Base-by-base conservation (phyloP, 768 basidiomycete genomes). In the Mycena metata region DNA sequence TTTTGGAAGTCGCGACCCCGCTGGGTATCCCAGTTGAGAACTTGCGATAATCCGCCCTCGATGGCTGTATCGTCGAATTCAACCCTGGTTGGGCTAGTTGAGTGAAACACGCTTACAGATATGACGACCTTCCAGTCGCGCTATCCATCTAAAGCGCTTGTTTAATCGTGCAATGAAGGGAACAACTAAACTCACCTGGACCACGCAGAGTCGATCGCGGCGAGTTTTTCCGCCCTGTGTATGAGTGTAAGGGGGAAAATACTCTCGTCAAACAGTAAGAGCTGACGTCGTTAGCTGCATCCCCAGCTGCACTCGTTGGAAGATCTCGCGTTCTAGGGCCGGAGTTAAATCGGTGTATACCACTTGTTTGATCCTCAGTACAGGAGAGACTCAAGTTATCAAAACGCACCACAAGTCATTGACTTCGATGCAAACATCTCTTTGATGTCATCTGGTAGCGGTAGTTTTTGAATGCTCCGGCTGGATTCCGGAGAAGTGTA, bases 221-320 rank as follows among this genome's bases (percentile, higher is more conserved):
- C 91, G 21, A 95, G 77, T 79, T 93, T 94, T 78, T 96, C 94
- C 90, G 76, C 15, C 13, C 56, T 46, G 11, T 43, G 13, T 57
- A 46, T 43, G 67, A 52, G 3, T 19, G 21, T 57, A 21, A 60
- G 30, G 17, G 46, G 30, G 36, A 56, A 21, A 39, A 41, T 43
- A 39, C 5, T 39, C 9, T 15, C 24, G n/a, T 39, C 26, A 26
- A 70, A 57, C 8, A n/a, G 26, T 9, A 23, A 36, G 35, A 52
- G 30, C 43, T 35, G n/a, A 91, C 93, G 89, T 85, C 10, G 91
- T 90, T 52, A 96, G 82, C 17, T 88, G 82, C 81, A 93, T 88
- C 60, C 94, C 94, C 45, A 95, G 77, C 72, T 96, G 94, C 17
- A 96, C 94, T 30, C 94, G 84, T 72, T 93, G 91, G 74, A 93